These are phyloP conservation scores for Hypoxylon sp. DNA, from an alignment of 2,329 filamentous ascomycete genomes.

Conservation along the genomic window DNA sequence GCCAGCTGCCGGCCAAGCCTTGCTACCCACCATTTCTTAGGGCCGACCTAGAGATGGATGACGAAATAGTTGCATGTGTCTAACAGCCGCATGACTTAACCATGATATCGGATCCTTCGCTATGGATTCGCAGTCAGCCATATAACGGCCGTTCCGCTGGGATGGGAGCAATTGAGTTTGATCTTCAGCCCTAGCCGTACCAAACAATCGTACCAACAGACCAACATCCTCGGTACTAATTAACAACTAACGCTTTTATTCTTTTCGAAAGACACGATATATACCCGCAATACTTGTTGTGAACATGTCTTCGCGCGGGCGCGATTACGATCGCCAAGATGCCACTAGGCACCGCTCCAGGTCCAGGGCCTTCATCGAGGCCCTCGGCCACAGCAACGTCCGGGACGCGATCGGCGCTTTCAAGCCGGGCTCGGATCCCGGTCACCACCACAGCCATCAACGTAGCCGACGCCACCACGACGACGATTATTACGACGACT, in stretches of 20 bases:
- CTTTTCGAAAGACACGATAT: background rate
- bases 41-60: background rate
- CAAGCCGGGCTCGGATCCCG: background rate
- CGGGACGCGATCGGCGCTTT: background rate
- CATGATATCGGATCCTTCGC: background rate
- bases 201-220: too few relatives aligned
- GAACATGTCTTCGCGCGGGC: conserved; percentile 3
- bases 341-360: background rate
- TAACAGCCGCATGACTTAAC: background rate
- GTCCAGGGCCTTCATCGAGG: background rate
- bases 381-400: background rate
- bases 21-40: background rate
- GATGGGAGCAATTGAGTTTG: background rate
- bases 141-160: background rate
- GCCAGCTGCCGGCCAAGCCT: background rate
- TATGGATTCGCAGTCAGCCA: background rate
- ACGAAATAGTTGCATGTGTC: background rate
- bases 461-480: too few relatives aligned
- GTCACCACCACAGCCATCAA: too few relatives aligned
- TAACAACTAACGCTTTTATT: too few relatives aligned
- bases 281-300: background rate
- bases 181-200: conserved; percentile 2
- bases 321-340: conserved; percentile 1
- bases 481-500: background rate
- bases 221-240: too few relatives aligned